phyloP scores from a whole-genome alignment of 2,329 filamentous ascomycete genomes.

The Aplosporella prunicola region DNA sequence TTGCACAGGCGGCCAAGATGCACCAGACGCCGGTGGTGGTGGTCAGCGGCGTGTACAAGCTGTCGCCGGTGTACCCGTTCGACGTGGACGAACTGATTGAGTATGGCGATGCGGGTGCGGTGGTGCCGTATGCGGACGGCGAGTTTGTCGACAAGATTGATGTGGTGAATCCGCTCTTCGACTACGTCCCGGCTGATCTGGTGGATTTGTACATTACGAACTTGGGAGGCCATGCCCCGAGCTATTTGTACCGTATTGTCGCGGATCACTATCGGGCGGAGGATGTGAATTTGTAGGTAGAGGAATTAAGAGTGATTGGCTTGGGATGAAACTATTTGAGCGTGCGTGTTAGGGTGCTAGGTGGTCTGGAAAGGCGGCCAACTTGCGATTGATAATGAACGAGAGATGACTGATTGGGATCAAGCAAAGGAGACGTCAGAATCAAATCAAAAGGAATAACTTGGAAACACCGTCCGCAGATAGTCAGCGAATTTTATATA shows the following conservation, averaged over 20 bases:
- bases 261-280: conserved; percentile 67
- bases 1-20: conserved; percentile 75
- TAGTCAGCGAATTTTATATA: too few relatives aligned
- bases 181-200: conserved; percentile 68
- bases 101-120: conserved; percentile 70
- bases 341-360: too few relatives aligned
- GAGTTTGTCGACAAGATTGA: conserved; percentile 68
- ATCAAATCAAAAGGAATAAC: too few relatives aligned
- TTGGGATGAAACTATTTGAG: neutral
- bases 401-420: too few relatives aligned
- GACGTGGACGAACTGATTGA: conserved; percentile 75
- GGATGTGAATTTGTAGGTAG: conserved; percentile 47
- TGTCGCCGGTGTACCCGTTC: conserved; percentile 82
- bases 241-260: conserved; percentile 64
- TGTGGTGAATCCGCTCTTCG: conserved; percentile 69
- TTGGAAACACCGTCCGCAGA: too few relatives aligned
- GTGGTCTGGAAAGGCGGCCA: too few relatives aligned
- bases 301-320: neutral
- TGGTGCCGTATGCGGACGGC: conserved; percentile 70
- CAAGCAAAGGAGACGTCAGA: too few relatives aligned
- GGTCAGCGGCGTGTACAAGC: conserved; percentile 83
- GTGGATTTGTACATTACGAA: conserved; percentile 83
- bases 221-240: conserved; percentile 60
- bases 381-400: too few relatives aligned
- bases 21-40: conserved; percentile 80